Base-by-base conservation (phyloP, 305 asterid genomes). In the Solanum hybrid region DNA sequence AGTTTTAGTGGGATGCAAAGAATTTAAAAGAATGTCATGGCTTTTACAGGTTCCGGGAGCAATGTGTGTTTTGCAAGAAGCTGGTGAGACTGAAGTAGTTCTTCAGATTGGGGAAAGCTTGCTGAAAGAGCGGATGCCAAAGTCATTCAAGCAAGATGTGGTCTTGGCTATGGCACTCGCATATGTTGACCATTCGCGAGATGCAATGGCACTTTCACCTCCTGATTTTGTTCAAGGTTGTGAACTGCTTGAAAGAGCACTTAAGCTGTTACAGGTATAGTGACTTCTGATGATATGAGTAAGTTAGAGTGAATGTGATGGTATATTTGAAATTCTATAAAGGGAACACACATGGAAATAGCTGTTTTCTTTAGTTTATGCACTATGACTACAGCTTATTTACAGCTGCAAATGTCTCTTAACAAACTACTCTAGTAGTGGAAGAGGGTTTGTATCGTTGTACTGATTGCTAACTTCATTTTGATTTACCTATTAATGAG, bases 131-230 rank as follows among this genome's bases (percentile, higher is more conserved):
- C 93, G 98, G 92, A 91, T 97, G 88, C 98, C 98, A 9, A 97
- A 97, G 93, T 92, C 98, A 71, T 96, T 96, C 92, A 97, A 97
- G 93, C 99, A 97, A 94, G 99, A 97, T 85, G 94, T 97, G 78
- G 94, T 97, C 89, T 92, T 97, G 93, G 96, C 98, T 40, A 93
- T 95, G 96, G 96, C 99, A 24, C 99, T 97, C 76, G 96, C 99
- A 13, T 97, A 95, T 91, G 98, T 96, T 88, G 99, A 97, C 91
- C 89, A 95, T 86, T 97, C 99, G 10, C 94, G 99, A 91, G 98
- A 97, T 93, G 96, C 98, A 51, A 97, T 97, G 99, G 95, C 94
- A 35, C 86, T 94, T 86, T 92, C 95, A 12, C 98, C 99, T 81
- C 99, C 99, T 31, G 98, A 97, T 92, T 93, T 94, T 88, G 94